Base-by-base conservation (phyloP, 208 protist genomes). In the Zelonia costaricensis region DNA sequence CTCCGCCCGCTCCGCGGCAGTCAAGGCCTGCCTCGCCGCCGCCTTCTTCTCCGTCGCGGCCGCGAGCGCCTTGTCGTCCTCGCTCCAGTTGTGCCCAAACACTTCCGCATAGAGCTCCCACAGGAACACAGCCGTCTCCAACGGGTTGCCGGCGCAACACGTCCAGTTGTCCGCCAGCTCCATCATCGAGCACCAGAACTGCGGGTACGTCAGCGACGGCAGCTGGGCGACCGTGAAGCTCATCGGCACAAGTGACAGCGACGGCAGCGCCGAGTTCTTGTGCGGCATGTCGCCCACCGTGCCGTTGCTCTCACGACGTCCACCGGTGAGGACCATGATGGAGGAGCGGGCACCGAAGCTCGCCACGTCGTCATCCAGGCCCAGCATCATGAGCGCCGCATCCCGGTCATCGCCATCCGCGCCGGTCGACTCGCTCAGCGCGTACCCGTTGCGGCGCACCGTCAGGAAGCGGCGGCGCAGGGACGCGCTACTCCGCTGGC, bases 161-260 rank as follows among this genome's bases (percentile, higher is more conserved):
- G 86, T 95, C 86, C 89, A 95, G 71, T 92, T 95, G 55, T 95
- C 89, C 27, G 83, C 82, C 42, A 95, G 72, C 73, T 91, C 81
- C 61, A 95, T 58, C 84, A 95, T 93, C 0, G 89, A 86, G 23
- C 70, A 52, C 84, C 86, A 93, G 60, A 95, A 95, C 68, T 95
- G 89, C 33, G 60, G 67, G 62, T 81, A 95, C 18, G 69, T 84
- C 15, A 95, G 65, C 5, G 74, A 80, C 15, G 89, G 89, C 63
- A 95, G 75, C 40, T 64, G 67, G 4, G 68, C 39, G 46, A 62
- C 48, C 52, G 44, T 57, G 43, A 69, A 65, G 31, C 62, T 62
- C 48, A 51, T 67, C 15, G 43, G 47, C 18, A 63, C 51, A 16
- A 63, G 30, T 12, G 43, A 35, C 22, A 62, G 30, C n/a, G 62